Percentiles rank a stretch among this genome's conserved stretches.
phyloP scores from a whole-genome alignment of 805 yeast genomes.

The Suhomyces canberraensis region DNA sequence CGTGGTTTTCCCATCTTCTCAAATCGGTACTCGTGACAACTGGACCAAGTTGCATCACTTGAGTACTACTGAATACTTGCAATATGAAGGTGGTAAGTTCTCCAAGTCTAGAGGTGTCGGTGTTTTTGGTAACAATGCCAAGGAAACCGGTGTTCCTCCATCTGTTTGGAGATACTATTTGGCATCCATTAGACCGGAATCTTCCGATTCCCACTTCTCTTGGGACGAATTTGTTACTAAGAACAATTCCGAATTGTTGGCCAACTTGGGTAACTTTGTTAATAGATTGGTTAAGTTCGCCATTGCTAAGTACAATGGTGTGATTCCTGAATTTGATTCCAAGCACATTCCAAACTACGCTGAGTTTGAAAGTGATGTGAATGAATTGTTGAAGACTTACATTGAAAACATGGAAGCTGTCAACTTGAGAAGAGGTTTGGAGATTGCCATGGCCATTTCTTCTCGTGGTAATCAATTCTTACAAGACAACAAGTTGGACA shows the following conservation, averaged over 20 bases:
- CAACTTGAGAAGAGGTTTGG: conserved; percentile 84
- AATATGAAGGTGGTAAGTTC: conserved; percentile 97
- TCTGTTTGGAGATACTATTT: conserved; percentile 98
- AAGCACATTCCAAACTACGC: conserved; percentile 46
- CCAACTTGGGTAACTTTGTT: conserved; percentile 94
- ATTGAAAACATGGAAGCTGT: conserved; percentile 71
- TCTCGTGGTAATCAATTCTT: conserved; percentile 92
- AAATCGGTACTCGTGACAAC: conserved; percentile 78
- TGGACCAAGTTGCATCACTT: conserved; percentile 93
- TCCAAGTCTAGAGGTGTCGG: conserved; percentile 98
- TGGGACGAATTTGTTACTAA: conserved; percentile 95
- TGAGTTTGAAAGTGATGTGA: conserved; percentile 52
- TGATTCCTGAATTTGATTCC: conserved; percentile 65
- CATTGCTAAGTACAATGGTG: conserved; percentile 87
- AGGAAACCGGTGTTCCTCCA: conserved; percentile 85
- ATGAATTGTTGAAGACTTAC: conserved; percentile 59
- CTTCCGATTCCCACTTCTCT: conserved; percentile 93
- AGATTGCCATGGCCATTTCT: conserved; percentile 84
- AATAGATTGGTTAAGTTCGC: conserved; percentile 90
- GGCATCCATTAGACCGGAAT: conserved; percentile 90
- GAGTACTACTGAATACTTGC: conserved; percentile 93
- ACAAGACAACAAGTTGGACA: conserved; percentile 94
- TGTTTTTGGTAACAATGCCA: conserved; percentile 96
- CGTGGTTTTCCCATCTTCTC: conserved; percentile 93
- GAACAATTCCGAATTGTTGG: conserved; percentile 89